These are phyloP conservation scores for Rhodomyrtus tomentosa DNA, from an alignment of 345 rosid species.

Conservation along the genomic window DNA sequence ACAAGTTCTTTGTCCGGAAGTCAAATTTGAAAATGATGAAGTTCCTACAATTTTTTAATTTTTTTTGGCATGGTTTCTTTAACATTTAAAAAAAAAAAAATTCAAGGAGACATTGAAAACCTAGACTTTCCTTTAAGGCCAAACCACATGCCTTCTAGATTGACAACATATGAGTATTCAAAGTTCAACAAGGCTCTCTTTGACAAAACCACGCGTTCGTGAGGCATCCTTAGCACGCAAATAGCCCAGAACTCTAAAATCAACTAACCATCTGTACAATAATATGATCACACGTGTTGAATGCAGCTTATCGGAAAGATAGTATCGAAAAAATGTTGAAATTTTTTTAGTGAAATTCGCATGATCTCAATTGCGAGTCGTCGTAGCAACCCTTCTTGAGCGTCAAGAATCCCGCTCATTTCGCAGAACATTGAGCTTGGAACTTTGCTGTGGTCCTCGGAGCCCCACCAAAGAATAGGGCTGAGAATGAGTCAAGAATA, in stretches of 20 bases:
- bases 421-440: too few relatives aligned
- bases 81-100: accelerated
- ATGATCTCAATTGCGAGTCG: too few relatives aligned
- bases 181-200: neutral
- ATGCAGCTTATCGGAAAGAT: neutral
- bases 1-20: neutral
- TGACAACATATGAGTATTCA: neutral
- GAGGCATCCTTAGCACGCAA: neutral
- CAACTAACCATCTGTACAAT: neutral
- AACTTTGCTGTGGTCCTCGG: too few relatives aligned
- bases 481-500: too few relatives aligned
- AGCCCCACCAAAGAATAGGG: too few relatives aligned
- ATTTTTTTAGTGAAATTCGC: too few relatives aligned
- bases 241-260: neutral
- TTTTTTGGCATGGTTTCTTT: neutral
- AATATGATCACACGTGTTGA: neutral
- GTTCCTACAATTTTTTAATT: neutral
- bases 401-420: too few relatives aligned
- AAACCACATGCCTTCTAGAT: neutral
- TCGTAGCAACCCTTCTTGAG: too few relatives aligned
- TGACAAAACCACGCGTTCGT: neutral
- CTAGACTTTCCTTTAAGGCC: neutral
- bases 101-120: neutral
- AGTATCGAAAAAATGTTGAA: too few relatives aligned
- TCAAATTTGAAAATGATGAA: neutral